Base-by-base conservation (phyloP, 768 basidiomycete species). In the Russula vinacea region DNA sequence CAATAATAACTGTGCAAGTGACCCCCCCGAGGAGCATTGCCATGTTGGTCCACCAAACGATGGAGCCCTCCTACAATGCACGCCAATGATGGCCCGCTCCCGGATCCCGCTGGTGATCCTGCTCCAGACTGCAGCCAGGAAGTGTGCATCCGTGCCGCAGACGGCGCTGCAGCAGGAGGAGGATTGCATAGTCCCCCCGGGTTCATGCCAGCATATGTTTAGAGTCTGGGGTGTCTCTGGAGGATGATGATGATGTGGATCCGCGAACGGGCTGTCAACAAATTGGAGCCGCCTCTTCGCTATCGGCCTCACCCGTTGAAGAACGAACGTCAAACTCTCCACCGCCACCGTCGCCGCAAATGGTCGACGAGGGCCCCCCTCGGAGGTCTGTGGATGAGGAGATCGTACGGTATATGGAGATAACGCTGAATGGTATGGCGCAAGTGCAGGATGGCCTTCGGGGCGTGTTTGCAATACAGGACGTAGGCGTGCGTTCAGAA, bases 51-150 rank as follows among this genome's bases (percentile, higher is more conserved):
- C n/a, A 7, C 19, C 10, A 42, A n/a, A 33, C 56, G 44, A 47
- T 35, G 56, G 42, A 24, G 24, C 42, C 32, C 56, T 35, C 11
- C 45, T n/a, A 22, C 45, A 47, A 47, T n/a, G n/a, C 4, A 57
- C 7, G 16, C 5, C 3, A 29, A 35, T n/a, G 44, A 45, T 8
- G 33, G 32, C 56, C 56, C 56, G 7, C 14, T 47, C 56, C 1
- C 32, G 22, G 56, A 58, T 47, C 44, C 51, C 5, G 19, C 40
- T 35, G 42, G 51, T 19, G 51, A 33, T 14, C 59, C 59, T 53
- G 59, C 59, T 60, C 59, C 39, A 26, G 26, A 60, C 50, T 60
- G 59, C 59, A 60, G 59, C 59, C 59, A 60, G 59, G 59, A 60
- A 52, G 59, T 60, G 59, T 42, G 59, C 59, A 52, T 13, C n/a